Base-by-base conservation (phyloP, 1,139 yeast genomes). In the Yarrowia galli region DNA sequence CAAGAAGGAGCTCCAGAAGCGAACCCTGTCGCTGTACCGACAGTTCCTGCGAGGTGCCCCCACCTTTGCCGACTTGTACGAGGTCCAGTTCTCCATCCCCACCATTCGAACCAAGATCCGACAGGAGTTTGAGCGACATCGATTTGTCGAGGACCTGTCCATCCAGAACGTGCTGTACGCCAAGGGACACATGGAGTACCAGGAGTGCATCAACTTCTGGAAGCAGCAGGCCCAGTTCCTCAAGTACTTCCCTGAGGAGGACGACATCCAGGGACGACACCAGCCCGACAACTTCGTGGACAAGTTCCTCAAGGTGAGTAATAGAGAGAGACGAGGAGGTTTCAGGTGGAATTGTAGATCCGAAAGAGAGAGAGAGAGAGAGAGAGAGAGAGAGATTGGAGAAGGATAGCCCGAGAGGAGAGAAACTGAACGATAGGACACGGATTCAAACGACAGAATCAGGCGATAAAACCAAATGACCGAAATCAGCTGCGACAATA, bases 161-260 rank as follows among this genome's bases (percentile, higher is more conserved):
- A 86, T 89, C 53, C 81, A 84, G 72, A 91, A 91, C 78, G 83
- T 89, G 20, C 82, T 91, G 69, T 85, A 87, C 73, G 87, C 89
- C 82, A 89, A 89, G 81, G 97, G 96, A 9, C 95, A 90, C 75
- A 90, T 90, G 95, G 97, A 91, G 79, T 91, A 87, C 79, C 97
- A 91, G 77, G 97, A 91, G 77, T 84, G 91, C 76, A 83, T 89
- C 74, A 91, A 91, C 80, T 91, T 91, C 82, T 91, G 97, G 97
- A 91, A 91, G 79, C 97, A 91, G 81, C 89, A 87, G 76, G 86
- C 95, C 73, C 97, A 91, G 79, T 92, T 91, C 49, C 82, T 89
- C 86, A 87, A 89, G 80, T 91, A 87, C 81, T 91, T 91, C 74
- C 91, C 88, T 73, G 87, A 87, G 74, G 89, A 86, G 78, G 84